Evolutionary conservation across 2,329 filamentous ascomycete species (phyloP), one percentile per base, ranked within the genome.

Genomic region (Colletotrichum godetiae): DNA sequence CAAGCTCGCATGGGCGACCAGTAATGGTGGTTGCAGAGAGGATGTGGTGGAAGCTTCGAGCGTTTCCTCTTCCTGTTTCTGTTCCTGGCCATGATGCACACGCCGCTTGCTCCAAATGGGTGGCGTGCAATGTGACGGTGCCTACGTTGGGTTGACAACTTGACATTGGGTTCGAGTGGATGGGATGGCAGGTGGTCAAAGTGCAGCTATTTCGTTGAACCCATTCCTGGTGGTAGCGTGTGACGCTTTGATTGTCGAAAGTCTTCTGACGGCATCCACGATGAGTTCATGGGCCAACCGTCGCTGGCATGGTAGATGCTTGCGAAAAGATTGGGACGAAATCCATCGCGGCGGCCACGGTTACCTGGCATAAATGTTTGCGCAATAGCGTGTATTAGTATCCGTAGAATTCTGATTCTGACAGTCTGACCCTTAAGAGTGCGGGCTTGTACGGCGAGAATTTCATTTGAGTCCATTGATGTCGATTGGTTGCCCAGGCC

Each of bases 141-240:
- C 24, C 33, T n/a, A 24, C 10, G 12, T 35, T 49, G 24, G 46
- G 46, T 64, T 55, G 58, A 29, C 33, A 49, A 53, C 22, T 22
- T 13, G 33, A 33, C 35, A 29, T 13, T 56, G 49, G 24, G 59
- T 46, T 35, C 29, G 13, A n/a, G 27, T 8, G 42, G 24, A 68
- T 69, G 58, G 64, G 65, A 69, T 55, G 65, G 29, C 53, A 64
- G 65, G 49, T 35, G 68, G 57, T 42, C 49, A 61, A 58, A 57
- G 64, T 72, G 68, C 35, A 46, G 29, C 68, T 68, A 62, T 62
- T 72, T 52, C 64, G 22, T 42, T 13, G 27, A 15, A 42, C 37
- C 24, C 55, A 37, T 35, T n/a, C 19, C 52, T 42, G 35, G 42
- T 37, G 35, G 27, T 46, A 19, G 46, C 15, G 15, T 63, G 7